A percentile compares a stretch with the other conserved stretches of the same genome.
phyloP scores from a whole-genome alignment of 139 green algal species.

The Chlamydomonas asymmetrica region DNA sequence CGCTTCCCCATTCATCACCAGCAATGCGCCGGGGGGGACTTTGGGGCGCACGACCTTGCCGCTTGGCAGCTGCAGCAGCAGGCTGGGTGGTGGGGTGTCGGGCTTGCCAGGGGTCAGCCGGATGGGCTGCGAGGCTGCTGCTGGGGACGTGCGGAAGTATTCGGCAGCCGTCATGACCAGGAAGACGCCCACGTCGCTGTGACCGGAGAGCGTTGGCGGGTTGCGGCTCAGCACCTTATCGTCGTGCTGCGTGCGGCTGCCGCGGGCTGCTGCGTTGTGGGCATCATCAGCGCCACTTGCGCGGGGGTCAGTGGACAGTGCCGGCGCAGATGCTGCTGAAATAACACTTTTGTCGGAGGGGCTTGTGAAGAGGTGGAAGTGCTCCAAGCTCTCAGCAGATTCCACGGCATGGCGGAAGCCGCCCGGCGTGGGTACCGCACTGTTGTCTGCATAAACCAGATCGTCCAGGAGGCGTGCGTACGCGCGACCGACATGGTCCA shows the following conservation, averaged over 20 bases:
- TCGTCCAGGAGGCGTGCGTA: slow-evolving; percentile 25
- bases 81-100: too few relatives aligned
- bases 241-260: too few relatives aligned
- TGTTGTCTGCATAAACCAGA: background rate
- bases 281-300: too few relatives aligned
- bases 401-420: background rate
- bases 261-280: too few relatives aligned
- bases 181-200: slow-evolving; percentile 39
- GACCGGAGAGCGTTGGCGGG: too few relatives aligned
- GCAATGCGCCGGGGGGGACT: slow-evolving; percentile 11
- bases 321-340: too few relatives aligned
- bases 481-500: background rate
- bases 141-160: too few relatives aligned
- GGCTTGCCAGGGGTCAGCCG: too few relatives aligned
- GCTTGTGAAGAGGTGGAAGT: slow-evolving; percentile 41
- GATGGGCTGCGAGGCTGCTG: too few relatives aligned
- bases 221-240: too few relatives aligned
- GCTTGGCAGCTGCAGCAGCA: slow-evolving; percentile 4
- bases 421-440: background rate
- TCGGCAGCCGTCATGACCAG: slow-evolving; percentile 37
- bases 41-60: background rate
- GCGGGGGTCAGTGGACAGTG: too few relatives aligned
- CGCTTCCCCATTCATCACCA: slow-evolving; percentile 47
- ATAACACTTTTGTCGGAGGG: too few relatives aligned
- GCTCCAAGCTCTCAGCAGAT: slow-evolving; percentile 24